These are phyloP conservation scores for Microsporum canis DNA, from an alignment of 2,329 filamentous ascomycete species.

Conservation along the genomic window DNA sequence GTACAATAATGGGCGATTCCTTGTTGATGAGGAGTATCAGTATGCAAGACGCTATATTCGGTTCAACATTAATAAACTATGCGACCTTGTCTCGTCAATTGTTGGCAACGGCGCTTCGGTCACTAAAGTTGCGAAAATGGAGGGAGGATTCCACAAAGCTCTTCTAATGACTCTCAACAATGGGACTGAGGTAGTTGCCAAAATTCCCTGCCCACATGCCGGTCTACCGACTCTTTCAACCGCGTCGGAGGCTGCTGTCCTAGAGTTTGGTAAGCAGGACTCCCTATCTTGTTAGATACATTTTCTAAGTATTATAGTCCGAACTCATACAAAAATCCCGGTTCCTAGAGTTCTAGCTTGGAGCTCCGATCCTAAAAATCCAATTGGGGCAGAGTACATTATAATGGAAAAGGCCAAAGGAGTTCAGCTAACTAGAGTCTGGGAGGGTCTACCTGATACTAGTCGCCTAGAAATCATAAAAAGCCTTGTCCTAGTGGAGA, in stretches of 20 bases:
- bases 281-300: neutral
- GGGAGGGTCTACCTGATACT: conserved; percentile 9
- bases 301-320: conserved; percentile 14
- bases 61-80: conserved; percentile 19
- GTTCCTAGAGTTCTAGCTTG: conserved; percentile 11
- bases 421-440: conserved; percentile 19
- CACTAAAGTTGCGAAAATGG: conserved; percentile 17
- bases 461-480: conserved; percentile 18
- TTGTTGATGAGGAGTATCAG: conserved; percentile 19
- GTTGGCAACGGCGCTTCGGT: conserved; percentile 11
- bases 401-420: conserved; percentile 24
- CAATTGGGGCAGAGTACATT: conserved; percentile 18
- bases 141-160: conserved; percentile 26
- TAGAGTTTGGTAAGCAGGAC: conserved; percentile 17
- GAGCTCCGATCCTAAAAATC: conserved; percentile 15
- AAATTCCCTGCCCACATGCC: conserved; percentile 23
- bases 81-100: conserved; percentile 13
- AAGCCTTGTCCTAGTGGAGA: conserved; percentile 16
- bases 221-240: conserved; percentile 22
- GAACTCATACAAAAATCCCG: conserved; percentile 12
- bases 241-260: conserved; percentile 23
- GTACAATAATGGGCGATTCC: conserved; percentile 22
- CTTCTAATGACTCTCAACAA: conserved; percentile 21
- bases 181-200: conserved; percentile 23
- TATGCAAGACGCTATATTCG: conserved; percentile 16